These are phyloP conservation scores for Agarophyton chilense DNA, from an alignment of 23 red algal species.

Conservation along the genomic window DNA sequence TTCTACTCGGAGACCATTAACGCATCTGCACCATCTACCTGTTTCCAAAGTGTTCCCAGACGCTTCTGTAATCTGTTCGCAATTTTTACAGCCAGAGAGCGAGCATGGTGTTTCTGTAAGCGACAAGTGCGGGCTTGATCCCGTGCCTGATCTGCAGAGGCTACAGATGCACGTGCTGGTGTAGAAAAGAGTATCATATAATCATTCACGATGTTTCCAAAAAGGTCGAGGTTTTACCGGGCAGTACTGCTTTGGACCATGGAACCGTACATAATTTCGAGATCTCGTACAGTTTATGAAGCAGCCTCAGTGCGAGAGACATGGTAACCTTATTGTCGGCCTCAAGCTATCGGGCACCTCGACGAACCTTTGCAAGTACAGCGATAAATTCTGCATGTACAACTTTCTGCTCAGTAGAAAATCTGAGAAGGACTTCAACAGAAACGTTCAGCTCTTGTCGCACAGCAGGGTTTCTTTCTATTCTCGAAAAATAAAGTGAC, in stretches of 20 bases:
- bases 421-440: neutral
- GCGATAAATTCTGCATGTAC: neutral
- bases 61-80: no score
- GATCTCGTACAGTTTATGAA: slow-evolving; percentile 12
- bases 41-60: no score
- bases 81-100: no score
- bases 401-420: neutral
- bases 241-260: neutral
- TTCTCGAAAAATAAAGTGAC: neutral
- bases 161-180: no score
- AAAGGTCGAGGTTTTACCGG: no score
- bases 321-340: slow-evolving; percentile 5
- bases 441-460: neutral
- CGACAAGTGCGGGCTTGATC: no score
- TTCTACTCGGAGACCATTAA: no score
- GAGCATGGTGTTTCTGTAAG: no score
- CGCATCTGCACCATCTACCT: no score
- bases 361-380: neutral
- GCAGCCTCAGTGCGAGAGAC: slow-evolving; percentile 3
- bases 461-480: neutral
- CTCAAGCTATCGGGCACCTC: neutral
- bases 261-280: neutral
- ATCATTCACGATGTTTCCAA: no score
- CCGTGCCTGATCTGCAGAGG: no score
- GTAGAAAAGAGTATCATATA: no score